Evolutionary conservation across 2,329 filamentous ascomycete genomes (phyloP).

Genomic region (Ascochyta rabiei): DNA sequence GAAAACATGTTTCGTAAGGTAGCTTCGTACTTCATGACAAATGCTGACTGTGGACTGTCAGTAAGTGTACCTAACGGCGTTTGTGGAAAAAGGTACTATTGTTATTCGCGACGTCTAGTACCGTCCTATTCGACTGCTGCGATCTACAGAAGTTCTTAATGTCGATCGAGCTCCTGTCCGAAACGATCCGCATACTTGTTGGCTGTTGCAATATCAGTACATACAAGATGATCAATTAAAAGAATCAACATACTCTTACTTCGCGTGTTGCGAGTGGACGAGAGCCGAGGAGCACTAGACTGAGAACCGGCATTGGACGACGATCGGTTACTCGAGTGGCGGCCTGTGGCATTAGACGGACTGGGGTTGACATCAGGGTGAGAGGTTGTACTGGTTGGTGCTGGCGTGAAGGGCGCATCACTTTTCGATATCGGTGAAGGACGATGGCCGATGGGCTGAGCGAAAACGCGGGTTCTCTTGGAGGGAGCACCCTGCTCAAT

Average conservation of each 20-base stretch:
- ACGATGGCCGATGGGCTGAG: neutral
- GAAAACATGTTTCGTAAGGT: neutral
- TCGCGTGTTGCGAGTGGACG: slow-evolving; percentile 9
- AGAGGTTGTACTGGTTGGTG: neutral
- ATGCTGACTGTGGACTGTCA: neutral
- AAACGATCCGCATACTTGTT: slow-evolving; percentile 6
- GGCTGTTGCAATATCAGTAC: neutral
- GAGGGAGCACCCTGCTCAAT: neutral
- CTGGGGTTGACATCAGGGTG: neutral
- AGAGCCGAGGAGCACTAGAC: neutral
- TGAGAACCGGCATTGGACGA: neutral
- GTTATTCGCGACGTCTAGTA: neutral
- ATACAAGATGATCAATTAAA: neutral
- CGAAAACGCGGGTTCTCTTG: neutral
- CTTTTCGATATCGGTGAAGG: neutral
- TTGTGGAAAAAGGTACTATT: neutral
- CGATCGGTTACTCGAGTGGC: neutral
- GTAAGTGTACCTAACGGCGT: neutral
- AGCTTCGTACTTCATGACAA: neutral
- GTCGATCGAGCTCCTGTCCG: slow-evolving; percentile 5
- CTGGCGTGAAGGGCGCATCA: neutral
- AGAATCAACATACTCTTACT: slow-evolving; percentile 3
- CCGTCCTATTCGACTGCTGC: too few relatives aligned
- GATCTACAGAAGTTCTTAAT: neutral
- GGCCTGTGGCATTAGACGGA: neutral